A percentile compares a stretch with the other conserved stretches of the same genome.
These are phyloP conservation scores for Amaranthus tricolor DNA, from an alignment of 179 eudicot genomes.

Conservation along the genomic window DNA sequence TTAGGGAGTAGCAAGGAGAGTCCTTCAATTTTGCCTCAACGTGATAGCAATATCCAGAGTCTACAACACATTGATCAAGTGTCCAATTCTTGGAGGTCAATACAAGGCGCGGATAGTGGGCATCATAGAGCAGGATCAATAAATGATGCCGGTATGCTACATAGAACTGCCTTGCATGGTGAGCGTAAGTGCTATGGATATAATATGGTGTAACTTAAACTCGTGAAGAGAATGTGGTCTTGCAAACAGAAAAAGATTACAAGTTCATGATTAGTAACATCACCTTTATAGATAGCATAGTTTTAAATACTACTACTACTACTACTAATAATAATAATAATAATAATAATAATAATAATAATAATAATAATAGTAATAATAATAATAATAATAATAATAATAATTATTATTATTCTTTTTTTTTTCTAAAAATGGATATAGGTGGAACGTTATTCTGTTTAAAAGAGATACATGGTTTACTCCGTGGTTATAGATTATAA, in stretches of 20 bases:
- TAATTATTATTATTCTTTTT: too few species aligned
- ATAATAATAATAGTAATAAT: too few species aligned
- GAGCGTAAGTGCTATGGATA: constrained; percentile 13
- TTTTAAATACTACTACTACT: too few species aligned
- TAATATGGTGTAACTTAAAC: neutral
- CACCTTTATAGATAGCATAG: neutral
- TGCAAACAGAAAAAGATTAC: neutral
- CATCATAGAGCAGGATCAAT: constrained; percentile 31
- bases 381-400: too few species aligned
- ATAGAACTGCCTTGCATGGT: constrained; percentile 41
- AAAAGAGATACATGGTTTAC: neutral
- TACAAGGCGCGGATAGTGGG: constrained; percentile 41
- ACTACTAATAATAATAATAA: too few species aligned
- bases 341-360: too few species aligned
- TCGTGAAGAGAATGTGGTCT: neutral
- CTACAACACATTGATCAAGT: constrained; percentile 40
- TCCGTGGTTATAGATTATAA: neutral
- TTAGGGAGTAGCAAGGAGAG: constrained; percentile 41
- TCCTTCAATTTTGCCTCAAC: constrained; percentile 37
- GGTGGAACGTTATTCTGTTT: too few species aligned
- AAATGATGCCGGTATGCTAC: constrained; percentile 39
- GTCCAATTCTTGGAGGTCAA: constrained; percentile 52
- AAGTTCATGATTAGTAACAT: neutral
- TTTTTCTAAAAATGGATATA: too few species aligned
- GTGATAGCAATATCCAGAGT: constrained; percentile 37